These are phyloP conservation scores for Jaltomata sinuosa DNA, from an alignment of 257 asterid species.

Conservation along the genomic window DNA sequence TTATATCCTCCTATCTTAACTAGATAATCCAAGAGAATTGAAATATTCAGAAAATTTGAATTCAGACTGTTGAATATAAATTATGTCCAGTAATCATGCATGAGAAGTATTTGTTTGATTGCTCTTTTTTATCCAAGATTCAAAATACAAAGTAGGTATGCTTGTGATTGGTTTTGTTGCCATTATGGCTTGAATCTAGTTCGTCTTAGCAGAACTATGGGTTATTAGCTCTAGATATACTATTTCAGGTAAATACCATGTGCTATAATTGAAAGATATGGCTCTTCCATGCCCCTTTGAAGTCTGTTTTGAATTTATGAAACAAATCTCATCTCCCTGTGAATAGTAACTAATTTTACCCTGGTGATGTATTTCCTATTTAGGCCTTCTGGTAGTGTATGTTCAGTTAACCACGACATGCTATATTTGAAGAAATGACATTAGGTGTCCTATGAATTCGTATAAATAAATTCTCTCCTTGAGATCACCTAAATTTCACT, in stretches of 20 bases:
- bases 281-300: neutral
- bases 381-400: neutral
- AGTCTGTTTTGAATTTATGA: neutral
- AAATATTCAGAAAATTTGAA: too few relatives aligned
- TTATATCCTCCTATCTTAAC: too few relatives aligned
- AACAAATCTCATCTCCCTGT: neutral
- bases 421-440: neutral
- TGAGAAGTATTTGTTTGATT: neutral
- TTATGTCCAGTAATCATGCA: neutral
- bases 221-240: neutral
- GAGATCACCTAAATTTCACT: neutral
- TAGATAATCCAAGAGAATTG: too few relatives aligned
- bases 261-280: neutral
- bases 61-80: neutral
- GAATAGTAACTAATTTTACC: neutral
- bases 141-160: neutral
- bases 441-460: neutral
- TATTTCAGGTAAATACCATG: neutral
- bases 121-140: neutral
- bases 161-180: neutral
- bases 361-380: neutral
- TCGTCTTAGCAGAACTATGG: neutral
- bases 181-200: neutral
- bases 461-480: neutral
- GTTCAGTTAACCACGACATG: neutral